Conservation (phyloP, 352 stramenopile genomes). For the Globisporangium nodosum region DNA sequence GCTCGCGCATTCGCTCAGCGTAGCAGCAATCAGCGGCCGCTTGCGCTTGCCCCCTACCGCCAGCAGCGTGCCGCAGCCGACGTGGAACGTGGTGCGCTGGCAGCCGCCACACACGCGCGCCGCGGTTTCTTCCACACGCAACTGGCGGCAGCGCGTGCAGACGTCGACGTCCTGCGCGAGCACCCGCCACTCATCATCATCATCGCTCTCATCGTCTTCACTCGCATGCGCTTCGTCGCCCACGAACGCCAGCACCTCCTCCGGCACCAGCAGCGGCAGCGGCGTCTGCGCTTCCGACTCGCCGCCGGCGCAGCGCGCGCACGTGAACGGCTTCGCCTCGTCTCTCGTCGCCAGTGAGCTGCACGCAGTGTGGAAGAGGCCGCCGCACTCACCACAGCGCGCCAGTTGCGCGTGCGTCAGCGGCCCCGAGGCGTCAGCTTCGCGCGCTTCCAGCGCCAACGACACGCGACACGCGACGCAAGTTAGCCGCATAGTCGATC, state of each 20-base stretch:
- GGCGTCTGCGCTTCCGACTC: not conserved
- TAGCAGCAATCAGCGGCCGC: too few relatives aligned
- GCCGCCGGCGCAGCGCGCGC: slow-evolving; percentile 14
- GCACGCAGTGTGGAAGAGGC: slow-evolving; percentile 40
- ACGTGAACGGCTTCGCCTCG: slow-evolving; percentile 11
- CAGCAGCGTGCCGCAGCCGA: too few relatives aligned
- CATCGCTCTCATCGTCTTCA: slow-evolving; percentile 2
- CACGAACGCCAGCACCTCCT: slow-evolving; percentile 20
- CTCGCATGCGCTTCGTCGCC: not conserved
- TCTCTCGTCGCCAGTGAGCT: slow-evolving; percentile 4
- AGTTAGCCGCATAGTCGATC: slow-evolving; percentile 26
- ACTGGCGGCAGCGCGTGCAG: slow-evolving; percentile 49
- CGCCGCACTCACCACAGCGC: slow-evolving; percentile 29
- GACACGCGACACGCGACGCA: slow-evolving; percentile 39
- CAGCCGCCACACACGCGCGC: slow-evolving; percentile 19
- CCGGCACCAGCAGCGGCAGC: slow-evolving; percentile 31
- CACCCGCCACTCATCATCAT: slow-evolving; percentile 20
- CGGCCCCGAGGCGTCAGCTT: not conserved
- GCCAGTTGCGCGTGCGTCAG: slow-evolving; percentile 11
- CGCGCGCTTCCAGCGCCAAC: not conserved
- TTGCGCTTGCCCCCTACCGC: too few relatives aligned
- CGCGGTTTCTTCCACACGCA: slow-evolving; percentile 19
- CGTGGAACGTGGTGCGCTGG: too few relatives aligned
- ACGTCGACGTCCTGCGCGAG: slow-evolving; percentile 41
- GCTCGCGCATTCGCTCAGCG: too few relatives aligned